Conservation (phyloP, 768 basidiomycete genomes). For the Tremella mesenterica region DNA sequence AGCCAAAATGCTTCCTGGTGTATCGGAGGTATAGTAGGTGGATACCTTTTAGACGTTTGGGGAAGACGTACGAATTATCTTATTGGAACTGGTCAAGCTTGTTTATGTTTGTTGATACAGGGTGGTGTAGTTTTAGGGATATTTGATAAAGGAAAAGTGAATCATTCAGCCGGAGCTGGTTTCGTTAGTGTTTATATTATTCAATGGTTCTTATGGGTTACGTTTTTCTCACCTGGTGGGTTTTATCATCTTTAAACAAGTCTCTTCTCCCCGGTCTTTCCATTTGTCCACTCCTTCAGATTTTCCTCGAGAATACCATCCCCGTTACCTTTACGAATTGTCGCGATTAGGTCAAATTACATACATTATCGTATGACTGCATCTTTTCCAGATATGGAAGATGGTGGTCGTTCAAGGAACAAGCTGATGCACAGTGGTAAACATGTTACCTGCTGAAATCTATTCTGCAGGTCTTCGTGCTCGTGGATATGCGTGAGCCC, state of each 20-base stretch:
- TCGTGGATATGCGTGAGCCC: constrained; percentile 26
- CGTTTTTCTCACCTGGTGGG: constrained; percentile 23
- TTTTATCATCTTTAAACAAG: background rate
- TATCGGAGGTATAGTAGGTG: constrained; percentile 27
- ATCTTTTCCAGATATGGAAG: too few relatives aligned
- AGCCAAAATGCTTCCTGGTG: constrained; percentile 27
- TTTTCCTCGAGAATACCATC: too few relatives aligned
- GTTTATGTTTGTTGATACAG: constrained; percentile 20
- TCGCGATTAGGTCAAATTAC: too few relatives aligned
- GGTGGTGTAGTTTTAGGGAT: constrained; percentile 19
- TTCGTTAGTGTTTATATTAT: constrained; percentile 25
- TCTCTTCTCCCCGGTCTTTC: background rate
- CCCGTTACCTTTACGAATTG: too few relatives aligned
- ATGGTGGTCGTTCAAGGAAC: too few relatives aligned
- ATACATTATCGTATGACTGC: too few relatives aligned
- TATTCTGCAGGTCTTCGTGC: constrained; percentile 28
- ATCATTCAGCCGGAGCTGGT: constrained; percentile 25
- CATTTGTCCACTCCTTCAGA: background rate
- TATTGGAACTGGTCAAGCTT: constrained; percentile 22
- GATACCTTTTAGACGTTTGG: constrained; percentile 28
- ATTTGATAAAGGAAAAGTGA: constrained; percentile 24
- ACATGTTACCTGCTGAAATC: constrained; percentile 30
- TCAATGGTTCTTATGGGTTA: constrained; percentile 32
- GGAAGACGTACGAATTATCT: constrained; percentile 27
- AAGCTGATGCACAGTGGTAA: constrained; percentile 20